Evolutionary conservation across 371 early-diverging fungal species (phyloP).

Genomic region (Syncephalastrum racemosum): DNA sequence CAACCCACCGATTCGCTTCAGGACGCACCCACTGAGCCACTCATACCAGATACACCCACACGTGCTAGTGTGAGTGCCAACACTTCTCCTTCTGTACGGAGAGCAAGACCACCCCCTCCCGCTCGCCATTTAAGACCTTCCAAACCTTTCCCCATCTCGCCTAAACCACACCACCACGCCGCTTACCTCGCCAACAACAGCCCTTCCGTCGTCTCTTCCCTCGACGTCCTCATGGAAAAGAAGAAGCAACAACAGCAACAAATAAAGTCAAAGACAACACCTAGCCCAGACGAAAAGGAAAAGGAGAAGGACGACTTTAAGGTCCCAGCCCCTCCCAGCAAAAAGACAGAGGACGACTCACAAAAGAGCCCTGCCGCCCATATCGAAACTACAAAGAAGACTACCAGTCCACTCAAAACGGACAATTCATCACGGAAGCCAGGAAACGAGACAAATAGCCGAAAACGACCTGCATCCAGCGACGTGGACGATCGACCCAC

Average conservation of each 20-base stretch:
- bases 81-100: constrained; percentile 3
- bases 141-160: not conserved
- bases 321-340: no score
- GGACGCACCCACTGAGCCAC: constrained; percentile 20
- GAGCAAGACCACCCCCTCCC: not conserved
- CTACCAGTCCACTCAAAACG: not conserved
- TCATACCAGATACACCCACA: not conserved
- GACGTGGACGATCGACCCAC: constrained; percentile 42
- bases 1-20: constrained; percentile 11
- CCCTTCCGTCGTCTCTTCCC: no score
- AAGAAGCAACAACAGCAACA: no score
- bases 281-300: no score
- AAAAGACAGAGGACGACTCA: not conserved
- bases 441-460: not conserved
- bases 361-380: not conserved
- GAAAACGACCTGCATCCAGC: not conserved
- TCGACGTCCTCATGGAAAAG: no score
- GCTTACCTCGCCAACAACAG: no score
- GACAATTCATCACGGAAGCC: not conserved
- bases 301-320: no score
- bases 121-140: no score
- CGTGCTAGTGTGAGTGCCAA: no score
- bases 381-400: not conserved
- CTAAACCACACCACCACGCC: constrained; percentile 2
- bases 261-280: no score